phyloP scores from a whole-genome alignment of 2,329 filamentous ascomycete genomes.

The Penicillium crustosum region DNA sequence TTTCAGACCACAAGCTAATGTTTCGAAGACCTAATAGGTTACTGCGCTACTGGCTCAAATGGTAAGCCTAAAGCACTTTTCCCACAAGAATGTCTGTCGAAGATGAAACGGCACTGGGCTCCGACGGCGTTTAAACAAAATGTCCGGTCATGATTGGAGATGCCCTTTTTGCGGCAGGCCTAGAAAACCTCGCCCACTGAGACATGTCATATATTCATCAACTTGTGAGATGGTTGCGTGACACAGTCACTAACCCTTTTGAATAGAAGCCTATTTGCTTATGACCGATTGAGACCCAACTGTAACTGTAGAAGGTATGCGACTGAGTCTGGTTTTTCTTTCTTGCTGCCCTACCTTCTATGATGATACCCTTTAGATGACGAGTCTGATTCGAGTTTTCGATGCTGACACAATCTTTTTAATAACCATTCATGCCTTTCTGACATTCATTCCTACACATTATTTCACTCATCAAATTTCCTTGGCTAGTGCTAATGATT shows the following conservation, averaged over 20 bases:
- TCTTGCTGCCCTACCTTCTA: constrained; percentile 22
- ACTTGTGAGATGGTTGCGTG: constrained; percentile 21
- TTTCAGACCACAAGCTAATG: constrained; percentile 17
- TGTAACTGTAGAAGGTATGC: constrained; percentile 24
- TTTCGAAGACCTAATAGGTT: constrained; percentile 20
- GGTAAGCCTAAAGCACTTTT: constrained; percentile 26
- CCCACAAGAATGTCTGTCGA: constrained; percentile 22
- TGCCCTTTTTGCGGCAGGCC: constrained; percentile 90
- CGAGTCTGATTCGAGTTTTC: constrained; percentile 65
- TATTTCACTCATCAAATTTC: constrained; percentile 5
- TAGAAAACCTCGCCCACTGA: constrained; percentile 99
- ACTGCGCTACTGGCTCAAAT: constrained; percentile 7
- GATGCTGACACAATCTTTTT: constrained; percentile 58
- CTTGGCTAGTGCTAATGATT: constrained; percentile 5
- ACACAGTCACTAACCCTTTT: constrained; percentile 30
- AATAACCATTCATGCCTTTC: constrained; percentile 62
- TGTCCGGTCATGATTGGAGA: constrained; percentile 72
- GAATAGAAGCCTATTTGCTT: constrained; percentile 19
- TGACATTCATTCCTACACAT: constrained; percentile 36
- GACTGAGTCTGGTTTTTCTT: not conserved
- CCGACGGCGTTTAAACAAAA: constrained; percentile 64
- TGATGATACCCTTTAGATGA: constrained; percentile 60
- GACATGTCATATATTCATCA: constrained; percentile 29
- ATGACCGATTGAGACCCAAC: constrained; percentile 7
- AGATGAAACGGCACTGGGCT: constrained; percentile 83